Base-by-base conservation (phyloP, 495 filamentous ascomycete genomes). In the Entonaema liquescens region DNA sequence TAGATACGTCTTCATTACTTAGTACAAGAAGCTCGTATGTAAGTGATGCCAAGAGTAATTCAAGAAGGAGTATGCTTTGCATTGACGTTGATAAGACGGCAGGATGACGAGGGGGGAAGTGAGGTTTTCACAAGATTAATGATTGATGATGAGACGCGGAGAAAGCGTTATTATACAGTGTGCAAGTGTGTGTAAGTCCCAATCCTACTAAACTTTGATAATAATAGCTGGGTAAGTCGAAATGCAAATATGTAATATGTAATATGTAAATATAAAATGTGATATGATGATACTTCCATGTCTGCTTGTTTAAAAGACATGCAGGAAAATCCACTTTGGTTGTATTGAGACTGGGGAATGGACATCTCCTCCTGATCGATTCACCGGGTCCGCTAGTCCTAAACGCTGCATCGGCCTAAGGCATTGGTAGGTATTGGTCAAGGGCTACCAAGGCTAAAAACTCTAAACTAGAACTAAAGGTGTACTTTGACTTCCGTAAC, bases 341-440 rank as follows among this genome's bases (percentile, higher is more conserved):
- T 62, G 66, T 63, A 69, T 58, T 54, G 54, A 33, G 44, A 59
- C 29, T 59, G 66, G 66, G 65, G 67, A 70, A 70, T 31, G n/a
- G n/a, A 31, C 6, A 3, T 7, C 6, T 5, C 17, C 17, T 50
- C 35, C 9, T 50, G 60, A 70, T 62, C 56, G 55, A 59, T 67
- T 60, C 28, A 5, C 12, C 26, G 40, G 62, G 54, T 35, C 47
- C 31, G 47, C 33, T 55, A 31, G 56, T 53, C 44, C n/a, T 54
- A 47, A 47, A 47, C 42, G 17, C 42, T 47, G 3, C 42, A 47
- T 47, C 42, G 42, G 42, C 19, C 11, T 47, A 21, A 47, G n/a
- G n/a, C n/a, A n/a, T n/a, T n/a, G n/a, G n/a, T n/a, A 23, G 35
- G 17, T 19, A 47, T 47, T 23, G 19, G 42, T 42, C 15, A 35